Evolutionary conservation across 208 protist species (phyloP).

Genomic region (Leishmania mexicana): DNA sequence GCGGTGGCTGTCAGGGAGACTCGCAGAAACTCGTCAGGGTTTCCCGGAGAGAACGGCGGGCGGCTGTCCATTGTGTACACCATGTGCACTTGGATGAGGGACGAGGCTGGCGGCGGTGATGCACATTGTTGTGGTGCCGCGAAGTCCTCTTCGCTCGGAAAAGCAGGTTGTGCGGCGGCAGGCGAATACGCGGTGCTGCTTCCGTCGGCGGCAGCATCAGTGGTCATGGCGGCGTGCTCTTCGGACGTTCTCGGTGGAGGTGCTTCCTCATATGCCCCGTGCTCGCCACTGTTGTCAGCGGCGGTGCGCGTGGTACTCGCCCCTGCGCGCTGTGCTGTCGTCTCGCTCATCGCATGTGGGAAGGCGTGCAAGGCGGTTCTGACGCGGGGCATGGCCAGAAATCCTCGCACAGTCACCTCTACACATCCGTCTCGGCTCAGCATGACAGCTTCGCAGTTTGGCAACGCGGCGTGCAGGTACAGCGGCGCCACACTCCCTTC

Average conservation of each 20-base stretch:
- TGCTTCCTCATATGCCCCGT: not conserved
- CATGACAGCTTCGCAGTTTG: slow-evolving; percentile 26
- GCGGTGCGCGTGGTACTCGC: not conserved
- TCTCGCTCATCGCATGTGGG: not conserved
- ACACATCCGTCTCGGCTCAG: slow-evolving; percentile 47
- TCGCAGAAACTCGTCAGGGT: slow-evolving; percentile 40
- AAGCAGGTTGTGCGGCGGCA: slow-evolving; percentile 7
- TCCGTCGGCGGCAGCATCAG: not conserved
- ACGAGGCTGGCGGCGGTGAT: slow-evolving; percentile 4
- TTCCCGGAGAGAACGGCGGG: slow-evolving; percentile 40
- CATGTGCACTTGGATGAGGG: slow-evolving; percentile 30
- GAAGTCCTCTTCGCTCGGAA: slow-evolving; percentile 15
- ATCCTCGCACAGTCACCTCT: slow-evolving; percentile 39
- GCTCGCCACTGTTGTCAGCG: not conserved
- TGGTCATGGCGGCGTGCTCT: not conserved
- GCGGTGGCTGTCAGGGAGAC: slow-evolving; percentile 42
- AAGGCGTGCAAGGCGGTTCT: slow-evolving; percentile 5
- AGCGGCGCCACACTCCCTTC: slow-evolving; percentile 46
- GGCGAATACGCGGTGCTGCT: not conserved
- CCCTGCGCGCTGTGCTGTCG: not conserved
- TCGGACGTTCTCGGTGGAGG: not conserved
- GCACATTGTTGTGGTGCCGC: not conserved
- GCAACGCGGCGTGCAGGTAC: slow-evolving; percentile 41
- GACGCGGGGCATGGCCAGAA: slow-evolving; percentile 25
- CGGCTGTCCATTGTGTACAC: slow-evolving; percentile 66